Conservation (phyloP, 164 flowering plant genomes). For the Nymphaea colorata region DNA sequence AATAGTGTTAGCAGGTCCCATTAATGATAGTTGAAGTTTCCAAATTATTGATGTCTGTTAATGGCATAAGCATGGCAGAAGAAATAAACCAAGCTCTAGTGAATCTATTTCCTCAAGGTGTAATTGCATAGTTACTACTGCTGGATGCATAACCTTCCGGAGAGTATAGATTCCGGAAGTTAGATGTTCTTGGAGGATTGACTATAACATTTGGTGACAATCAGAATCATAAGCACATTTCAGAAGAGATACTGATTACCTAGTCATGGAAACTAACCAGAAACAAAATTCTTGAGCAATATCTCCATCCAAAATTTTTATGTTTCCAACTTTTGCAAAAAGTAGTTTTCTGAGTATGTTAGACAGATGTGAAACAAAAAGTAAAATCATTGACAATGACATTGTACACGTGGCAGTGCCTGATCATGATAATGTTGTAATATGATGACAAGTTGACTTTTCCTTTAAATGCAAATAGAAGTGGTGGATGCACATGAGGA, state of each 20-base stretch:
- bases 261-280: no score
- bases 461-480: no score
- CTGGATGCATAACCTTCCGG: no score
- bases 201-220: no score
- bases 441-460: no score
- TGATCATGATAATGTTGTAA: no score
- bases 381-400: neutral
- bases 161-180: no score
- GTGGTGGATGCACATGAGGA: neutral
- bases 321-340: neutral
- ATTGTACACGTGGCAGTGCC: neutral
- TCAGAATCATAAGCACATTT: neutral
- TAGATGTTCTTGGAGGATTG: no score
- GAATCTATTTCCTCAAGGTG: neutral
- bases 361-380: neutral
- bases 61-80: neutral
- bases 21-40: neutral
- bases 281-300: neutral
- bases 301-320: neutral
- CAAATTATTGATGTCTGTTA: neutral
- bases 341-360: neutral
- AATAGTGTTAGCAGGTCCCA: neutral
- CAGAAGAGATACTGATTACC: neutral
- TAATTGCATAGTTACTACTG: no score
- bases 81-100: no score